Evolutionary conservation across 1,139 yeast genomes (phyloP), one percentile per base, ranked within the genome.

Genomic region (Debaryomyces nepalensis): DNA sequence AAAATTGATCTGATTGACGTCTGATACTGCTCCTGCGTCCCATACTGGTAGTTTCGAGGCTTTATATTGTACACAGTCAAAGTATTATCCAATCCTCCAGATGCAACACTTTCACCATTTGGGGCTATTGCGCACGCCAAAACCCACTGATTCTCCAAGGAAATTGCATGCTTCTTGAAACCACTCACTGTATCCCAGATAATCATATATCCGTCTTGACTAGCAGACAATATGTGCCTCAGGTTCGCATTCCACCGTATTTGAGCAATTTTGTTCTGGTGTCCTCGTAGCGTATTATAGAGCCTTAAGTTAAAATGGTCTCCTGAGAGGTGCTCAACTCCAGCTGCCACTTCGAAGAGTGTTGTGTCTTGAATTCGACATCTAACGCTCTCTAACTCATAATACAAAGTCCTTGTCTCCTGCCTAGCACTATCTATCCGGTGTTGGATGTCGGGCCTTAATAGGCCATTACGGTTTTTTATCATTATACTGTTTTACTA

Each of bases 161-260:
- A 75, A 12, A 90, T 79, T 1, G 90, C 90, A 47, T 83, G 81
- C 43, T 77, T 73, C 57, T 91, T 91, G 51, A 77, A 69, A 2
- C 93, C 93, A 0, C 88, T 79, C 2, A 77, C 68, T 0, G 90
- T 76, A 59, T 90, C 93, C 97, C 97, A 91, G 22, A 89, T 63
- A 37, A 91, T 73, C 71, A 89, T 73, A 56, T 80, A 86, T 2
- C 97, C 97, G 63, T 91, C 97, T 58, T 88, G 96, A 24, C 95
- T 83, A 0, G 90, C 89, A 33, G 90, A 81, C 8, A 89, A 65
- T 2, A 91, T 58, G 32, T 70, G 73, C 31, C 68, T 63, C 11
- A 87, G 79, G 54, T 86, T 84, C 0, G 68, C 58, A 39, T 83
- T 76, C 93, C 96, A 87, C 41, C 80, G 73, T 49, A 87, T 68